Base-by-base conservation (phyloP, 2,329 filamentous ascomycete species). In the Rutstroemia sp. region DNA sequence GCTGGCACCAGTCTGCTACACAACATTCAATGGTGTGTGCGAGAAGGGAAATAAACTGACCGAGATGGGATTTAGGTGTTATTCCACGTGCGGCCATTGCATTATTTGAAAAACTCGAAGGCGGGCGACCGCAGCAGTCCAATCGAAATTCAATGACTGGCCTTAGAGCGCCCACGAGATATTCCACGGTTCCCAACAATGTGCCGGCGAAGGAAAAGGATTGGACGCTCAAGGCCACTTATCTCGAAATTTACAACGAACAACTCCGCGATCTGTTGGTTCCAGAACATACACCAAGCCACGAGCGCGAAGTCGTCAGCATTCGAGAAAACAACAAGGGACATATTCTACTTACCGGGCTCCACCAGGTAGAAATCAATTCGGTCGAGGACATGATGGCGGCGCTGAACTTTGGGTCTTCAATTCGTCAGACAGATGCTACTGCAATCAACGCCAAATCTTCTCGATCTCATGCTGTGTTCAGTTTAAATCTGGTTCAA, bases 171-270 rank as follows among this genome's bases (percentile, higher is more conserved):
- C 92, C 92, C 0, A 81, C 84, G 48, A 83, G 90, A 61, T 94
- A 95, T 64, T 91, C 88, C 2, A 79, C 82, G 57, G 49, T 60
- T 18, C 58, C 63, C 49, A 34, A 64, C 5, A 57, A 58, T 52
- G 25, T 60, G 34, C 53, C 63, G 19, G 52, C 54, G 23, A 71
- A 68, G 4, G 88, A 94, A 49, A 91, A 87, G 71, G 88, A 80
- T 60, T 99, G 94, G 94, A 87, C 90, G 52, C 76, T 99, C 66
- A 95, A 88, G 71, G 94, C 92, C 10, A 96, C 92, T 1, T 96
- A 96, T 69, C 89, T 96, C 61, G 82, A 97, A 77, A 99, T 99
- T 62, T 99, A 99, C 76, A 97, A 99, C 69, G 94, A 99, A 73
- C 88, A 95, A 68, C 78, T 97, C 30, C 86, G 94, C 65, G 94